Evolutionary conservation across 1,284 basidiomycete species (phyloP), one percentile per base, ranked within the genome.

Genomic region (Malassezia arunalokei): DNA sequence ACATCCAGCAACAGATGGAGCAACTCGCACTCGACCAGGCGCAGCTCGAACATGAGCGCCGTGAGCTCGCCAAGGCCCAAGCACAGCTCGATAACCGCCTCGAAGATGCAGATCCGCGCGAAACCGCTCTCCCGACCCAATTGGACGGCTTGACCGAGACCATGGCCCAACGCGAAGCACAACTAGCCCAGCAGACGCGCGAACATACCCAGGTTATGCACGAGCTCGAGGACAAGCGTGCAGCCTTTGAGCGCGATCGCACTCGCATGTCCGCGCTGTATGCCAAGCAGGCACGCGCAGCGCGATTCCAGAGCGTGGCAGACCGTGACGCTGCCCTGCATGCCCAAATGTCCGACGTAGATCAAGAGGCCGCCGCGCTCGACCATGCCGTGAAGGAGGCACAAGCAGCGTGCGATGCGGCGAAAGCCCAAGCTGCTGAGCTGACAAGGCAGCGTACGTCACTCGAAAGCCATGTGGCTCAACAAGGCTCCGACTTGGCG

Each of bases 21-120:
- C 84, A 86, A 5, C 78, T 84, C 39, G 77, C 75, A 5, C 76
- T 85, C 31, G 81, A 82, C 1, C 83, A 84, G 39, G 78, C 82
- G 60, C 84, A 86, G 51, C 79, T 82, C 1, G 83, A 85, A 62
- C 76, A 79, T 24, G 87, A 90, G 64, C 78, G 87, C 8, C 63
- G 68, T 35, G 68, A 73, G 32, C 52, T 74, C 31, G 57, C 60
- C 27, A 60, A 63, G 29, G 64, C 68, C 86, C 88, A 6, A 83
- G 92, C 72, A 76, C 94, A 39, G 81, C 87, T 68, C 87, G 64
- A 72, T 41, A 60, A 87, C 62, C 77, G 82, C n/a, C 80, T 96
- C 40, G 78, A 79, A 7, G 92, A 96, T 69, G 55, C 53, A 9
- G 63, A 65, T 35, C 51, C 52, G 32, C 57, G 12, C 41, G 65